Conservation (phyloP, 176 grass and related monocot genomes). For the Pontederia crassipes region DNA sequence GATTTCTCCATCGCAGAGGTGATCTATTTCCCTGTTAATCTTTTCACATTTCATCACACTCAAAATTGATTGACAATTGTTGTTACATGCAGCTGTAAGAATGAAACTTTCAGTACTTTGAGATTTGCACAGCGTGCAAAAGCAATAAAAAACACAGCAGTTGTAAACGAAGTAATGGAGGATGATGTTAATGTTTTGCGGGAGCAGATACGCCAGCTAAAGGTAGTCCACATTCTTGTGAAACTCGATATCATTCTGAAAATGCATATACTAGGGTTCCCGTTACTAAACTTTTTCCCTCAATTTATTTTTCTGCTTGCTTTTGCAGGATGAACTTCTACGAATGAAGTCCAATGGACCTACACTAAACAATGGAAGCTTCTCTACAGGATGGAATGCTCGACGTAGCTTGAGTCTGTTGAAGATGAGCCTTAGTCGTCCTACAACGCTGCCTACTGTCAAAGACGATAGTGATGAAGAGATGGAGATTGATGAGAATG, state of each 20-base stretch:
- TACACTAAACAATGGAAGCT: slow-evolving; percentile 33
- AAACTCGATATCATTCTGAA: slow-evolving; percentile 18
- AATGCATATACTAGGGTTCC: slow-evolving; percentile 1
- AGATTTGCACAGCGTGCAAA: slow-evolving; percentile 96
- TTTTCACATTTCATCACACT: neutral
- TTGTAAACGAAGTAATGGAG: slow-evolving; percentile 79
- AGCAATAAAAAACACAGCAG: slow-evolving; percentile 86
- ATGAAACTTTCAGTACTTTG: slow-evolving; percentile 79
- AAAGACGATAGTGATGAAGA: slow-evolving; percentile 93
- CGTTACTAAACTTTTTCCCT: slow-evolving; percentile 4
- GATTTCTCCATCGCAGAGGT: slow-evolving; percentile 80
- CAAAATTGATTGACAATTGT: neutral
- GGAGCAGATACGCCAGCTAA: slow-evolving; percentile 73
- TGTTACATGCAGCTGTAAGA: slow-evolving; percentile 55
- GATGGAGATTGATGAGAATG: slow-evolving; percentile 98
- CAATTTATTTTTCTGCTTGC: slow-evolving; percentile 13
- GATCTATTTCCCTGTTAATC: slow-evolving; percentile 1
- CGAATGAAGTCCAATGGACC: slow-evolving; percentile 73
- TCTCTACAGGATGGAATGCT: slow-evolving; percentile 60
- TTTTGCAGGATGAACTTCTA: slow-evolving; percentile 75
- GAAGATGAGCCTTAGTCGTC: slow-evolving; percentile 73
- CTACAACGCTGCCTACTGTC: slow-evolving; percentile 50
- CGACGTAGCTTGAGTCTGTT: slow-evolving; percentile 74
- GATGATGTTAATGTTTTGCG: slow-evolving; percentile 78
- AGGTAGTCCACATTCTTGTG: slow-evolving; percentile 32